Evolutionary conservation across 495 filamentous ascomycete species (phyloP).

Genomic region (Xylaria venustula): DNA sequence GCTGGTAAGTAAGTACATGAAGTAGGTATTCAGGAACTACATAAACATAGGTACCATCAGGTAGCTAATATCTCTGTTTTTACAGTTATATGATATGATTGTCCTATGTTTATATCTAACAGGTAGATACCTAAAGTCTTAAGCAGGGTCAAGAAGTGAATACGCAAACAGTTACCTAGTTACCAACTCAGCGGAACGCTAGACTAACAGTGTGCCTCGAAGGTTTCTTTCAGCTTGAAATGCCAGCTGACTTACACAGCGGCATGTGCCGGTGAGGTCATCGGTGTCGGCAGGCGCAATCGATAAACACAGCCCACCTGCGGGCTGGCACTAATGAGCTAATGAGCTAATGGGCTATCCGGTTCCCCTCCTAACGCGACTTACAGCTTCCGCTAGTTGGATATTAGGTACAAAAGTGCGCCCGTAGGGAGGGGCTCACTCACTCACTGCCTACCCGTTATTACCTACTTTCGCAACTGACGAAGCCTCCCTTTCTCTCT

Average conservation of each 20-base stretch:
- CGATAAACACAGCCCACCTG: slow-evolving; percentile 17
- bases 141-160: no score
- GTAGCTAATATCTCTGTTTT: no score
- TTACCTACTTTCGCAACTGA: not conserved
- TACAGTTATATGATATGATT: no score
- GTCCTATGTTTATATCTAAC: no score
- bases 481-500: not conserved
- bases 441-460: no score
- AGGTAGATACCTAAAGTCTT: no score
- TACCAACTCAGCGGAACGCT: no score
- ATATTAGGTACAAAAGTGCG: not conserved
- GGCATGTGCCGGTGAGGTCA: slow-evolving; percentile 10
- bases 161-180: no score
- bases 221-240: not conserved
- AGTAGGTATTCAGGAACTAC: no score
- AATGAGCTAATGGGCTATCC: not conserved
- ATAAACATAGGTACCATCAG: no score
- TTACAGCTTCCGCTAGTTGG: not conserved
- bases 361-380: not conserved
- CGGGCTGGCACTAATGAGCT: not conserved
- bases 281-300: slow-evolving; percentile 5
- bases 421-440: slow-evolving; percentile 7
- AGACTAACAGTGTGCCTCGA: no score
- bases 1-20: no score
- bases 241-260: not conserved